Evolutionary conservation across 2,329 filamentous ascomycete genomes (phyloP).

Genomic region (Lomentospora prolificans): DNA sequence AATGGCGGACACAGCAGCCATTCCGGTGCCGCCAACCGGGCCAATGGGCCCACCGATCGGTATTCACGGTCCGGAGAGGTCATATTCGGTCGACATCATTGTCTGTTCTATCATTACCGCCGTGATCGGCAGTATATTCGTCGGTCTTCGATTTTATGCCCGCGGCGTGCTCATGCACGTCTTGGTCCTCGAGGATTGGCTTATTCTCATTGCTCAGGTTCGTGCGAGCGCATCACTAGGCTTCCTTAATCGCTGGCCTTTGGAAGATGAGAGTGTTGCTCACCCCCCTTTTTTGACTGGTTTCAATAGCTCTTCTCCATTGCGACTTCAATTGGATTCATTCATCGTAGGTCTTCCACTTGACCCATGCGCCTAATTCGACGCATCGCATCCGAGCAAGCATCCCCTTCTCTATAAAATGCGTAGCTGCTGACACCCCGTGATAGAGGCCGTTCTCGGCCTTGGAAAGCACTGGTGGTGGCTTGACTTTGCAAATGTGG

Average conservation of each 20-base stretch:
- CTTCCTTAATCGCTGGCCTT: too few relatives aligned
- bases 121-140: neutral
- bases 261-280: too few relatives aligned
- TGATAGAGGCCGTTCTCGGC: neutral
- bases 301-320: neutral
- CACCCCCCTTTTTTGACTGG: too few relatives aligned
- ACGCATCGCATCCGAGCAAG: too few relatives aligned
- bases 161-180: neutral
- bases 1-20: too few relatives aligned
- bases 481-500: neutral
- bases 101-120: neutral
- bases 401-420: too few relatives aligned
- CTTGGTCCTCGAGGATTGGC: neutral
- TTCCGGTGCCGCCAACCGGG: neutral
- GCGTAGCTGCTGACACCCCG: neutral
- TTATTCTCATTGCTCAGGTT: neutral
- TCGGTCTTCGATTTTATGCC: neutral
- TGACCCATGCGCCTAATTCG: neutral
- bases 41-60: neutral
- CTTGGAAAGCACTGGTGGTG: neutral
- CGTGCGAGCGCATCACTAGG: neutral
- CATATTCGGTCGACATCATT: conserved; percentile 1
- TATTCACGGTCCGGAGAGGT: neutral
- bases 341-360: neutral
- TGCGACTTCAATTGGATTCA: neutral